Evolutionary conservation across 257 asterid species (phyloP).

Genomic region (Ehretia macrophylla): DNA sequence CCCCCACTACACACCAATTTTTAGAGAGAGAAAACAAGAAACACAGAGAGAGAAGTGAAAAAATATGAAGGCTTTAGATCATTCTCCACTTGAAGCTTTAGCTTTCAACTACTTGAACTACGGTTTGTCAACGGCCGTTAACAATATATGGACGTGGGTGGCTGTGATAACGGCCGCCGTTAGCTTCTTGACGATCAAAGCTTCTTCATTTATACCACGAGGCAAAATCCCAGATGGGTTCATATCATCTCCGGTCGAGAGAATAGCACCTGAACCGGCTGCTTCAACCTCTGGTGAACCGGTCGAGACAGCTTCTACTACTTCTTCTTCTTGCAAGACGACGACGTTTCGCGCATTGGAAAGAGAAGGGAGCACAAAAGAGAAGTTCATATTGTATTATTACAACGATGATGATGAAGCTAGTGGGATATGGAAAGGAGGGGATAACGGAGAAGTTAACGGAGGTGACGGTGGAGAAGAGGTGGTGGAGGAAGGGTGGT

Average conservation of each 20-base stretch:
- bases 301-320: not conserved
- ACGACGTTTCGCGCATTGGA: constrained; percentile 9
- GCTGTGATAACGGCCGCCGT: constrained; percentile 67
- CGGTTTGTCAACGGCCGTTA: constrained; percentile 47
- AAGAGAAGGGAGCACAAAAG: constrained; percentile 38
- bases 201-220: constrained; percentile 9
- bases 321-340: not conserved
- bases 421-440: not conserved
- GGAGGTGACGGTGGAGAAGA: not conserved
- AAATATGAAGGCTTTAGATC: constrained; percentile 42
- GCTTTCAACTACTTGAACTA: constrained; percentile 47
- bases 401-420: not conserved
- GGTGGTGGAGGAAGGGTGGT: constrained; percentile 18
- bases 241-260: constrained; percentile 6
- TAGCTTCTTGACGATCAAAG: constrained; percentile 51
- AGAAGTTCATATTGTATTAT: constrained; percentile 49
- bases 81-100: constrained; percentile 56
- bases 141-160: constrained; percentile 60
- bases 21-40: not conserved
- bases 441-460: not conserved
- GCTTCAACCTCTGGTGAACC: too few relatives aligned
- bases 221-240: constrained; percentile 2
- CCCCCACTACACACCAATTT: not conserved
- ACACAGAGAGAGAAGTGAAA: not conserved
- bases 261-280: constrained; percentile 5